Percentiles rank a stretch among this genome's conserved stretches.
Evolutionary conservation across 352 stramenopile species (phyloP).

Genomic region (Globisporangium uncinulatum): DNA sequence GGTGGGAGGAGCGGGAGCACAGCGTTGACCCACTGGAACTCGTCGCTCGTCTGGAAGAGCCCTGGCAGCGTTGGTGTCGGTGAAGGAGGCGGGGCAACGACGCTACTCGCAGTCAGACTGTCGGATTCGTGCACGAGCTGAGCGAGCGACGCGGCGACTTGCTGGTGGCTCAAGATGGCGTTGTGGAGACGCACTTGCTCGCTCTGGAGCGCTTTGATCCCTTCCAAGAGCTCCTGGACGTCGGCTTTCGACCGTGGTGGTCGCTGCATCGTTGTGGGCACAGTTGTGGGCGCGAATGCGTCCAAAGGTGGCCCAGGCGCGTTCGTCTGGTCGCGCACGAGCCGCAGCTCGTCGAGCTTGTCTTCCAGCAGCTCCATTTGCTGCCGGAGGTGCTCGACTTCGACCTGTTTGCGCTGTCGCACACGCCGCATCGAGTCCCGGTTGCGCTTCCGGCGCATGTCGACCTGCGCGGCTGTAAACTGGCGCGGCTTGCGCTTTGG

Average conservation of each 20-base stretch:
- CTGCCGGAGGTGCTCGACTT: constrained; percentile 8
- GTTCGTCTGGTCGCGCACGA: not conserved
- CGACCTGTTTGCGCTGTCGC: constrained; percentile 17
- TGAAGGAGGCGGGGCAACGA: too few species aligned
- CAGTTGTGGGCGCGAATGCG: too few species aligned
- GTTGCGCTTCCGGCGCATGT: constrained; percentile 21
- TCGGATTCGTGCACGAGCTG: constrained; percentile 8
- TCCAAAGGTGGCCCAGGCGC: too few species aligned
- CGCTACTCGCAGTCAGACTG: not conserved
- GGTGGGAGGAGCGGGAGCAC: constrained; percentile 15
- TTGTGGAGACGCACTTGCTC: constrained; percentile 7
- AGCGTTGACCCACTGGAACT: constrained; percentile 15
- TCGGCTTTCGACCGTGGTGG: constrained; percentile 7
- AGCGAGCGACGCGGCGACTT: constrained; percentile 4
- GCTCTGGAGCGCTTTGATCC: constrained; percentile 11
- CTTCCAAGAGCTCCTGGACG: constrained; percentile 9
- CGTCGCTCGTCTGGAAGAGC: constrained; percentile 6
- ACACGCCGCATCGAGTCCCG: constrained; percentile 27
- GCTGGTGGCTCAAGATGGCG: constrained; percentile 5
- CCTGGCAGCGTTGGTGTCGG: too few species aligned
- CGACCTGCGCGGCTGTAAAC: constrained; percentile 7
- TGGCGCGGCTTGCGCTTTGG: constrained; percentile 7
- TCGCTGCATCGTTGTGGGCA: not conserved
- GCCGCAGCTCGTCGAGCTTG: constrained; percentile 3
- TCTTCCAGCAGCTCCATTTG: constrained; percentile 12